Conservation (phyloP, 306 rosid genomes). For the Cucumis hystrix region DNA sequence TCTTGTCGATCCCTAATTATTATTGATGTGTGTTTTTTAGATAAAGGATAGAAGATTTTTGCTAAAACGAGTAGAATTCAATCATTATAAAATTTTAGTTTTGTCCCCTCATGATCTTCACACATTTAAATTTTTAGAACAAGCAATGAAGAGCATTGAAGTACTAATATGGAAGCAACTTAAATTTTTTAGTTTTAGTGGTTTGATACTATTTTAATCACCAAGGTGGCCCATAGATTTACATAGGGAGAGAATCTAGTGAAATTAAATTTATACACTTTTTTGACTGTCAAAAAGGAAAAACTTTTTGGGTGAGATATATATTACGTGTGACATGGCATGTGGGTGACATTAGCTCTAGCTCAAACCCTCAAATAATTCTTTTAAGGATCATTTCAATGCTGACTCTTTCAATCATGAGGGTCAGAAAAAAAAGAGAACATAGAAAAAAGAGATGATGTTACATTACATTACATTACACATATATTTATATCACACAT, state of each 20-base stretch:
- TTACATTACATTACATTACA: neutral
- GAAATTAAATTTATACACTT: too few species aligned
- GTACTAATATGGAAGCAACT: too few species aligned
- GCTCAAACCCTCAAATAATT: neutral
- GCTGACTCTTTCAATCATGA: conserved; percentile 43
- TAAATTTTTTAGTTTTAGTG: too few species aligned
- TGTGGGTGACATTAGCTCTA: neutral
- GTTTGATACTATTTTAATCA: neutral
- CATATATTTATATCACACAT: neutral
- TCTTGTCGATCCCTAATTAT: too few species aligned
- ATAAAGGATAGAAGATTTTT: too few species aligned
- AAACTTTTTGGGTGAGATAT: neutral
- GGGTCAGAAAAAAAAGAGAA: conserved; percentile 31
- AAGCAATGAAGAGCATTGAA: too few species aligned
- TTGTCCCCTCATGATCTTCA: too few species aligned
- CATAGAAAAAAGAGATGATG: neutral
- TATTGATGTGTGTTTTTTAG: too few species aligned
- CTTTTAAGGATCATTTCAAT: conserved; percentile 11
- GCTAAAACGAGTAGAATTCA: too few species aligned
- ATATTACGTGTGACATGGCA: neutral
- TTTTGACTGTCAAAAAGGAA: neutral
- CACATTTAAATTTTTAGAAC: too few species aligned
- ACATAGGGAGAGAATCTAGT: too few species aligned
- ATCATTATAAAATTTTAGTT: too few species aligned
- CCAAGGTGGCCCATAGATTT: neutral